phyloP scores from a whole-genome alignment of 169 alveolate genomes.

The Plasmodium malariae region DNA sequence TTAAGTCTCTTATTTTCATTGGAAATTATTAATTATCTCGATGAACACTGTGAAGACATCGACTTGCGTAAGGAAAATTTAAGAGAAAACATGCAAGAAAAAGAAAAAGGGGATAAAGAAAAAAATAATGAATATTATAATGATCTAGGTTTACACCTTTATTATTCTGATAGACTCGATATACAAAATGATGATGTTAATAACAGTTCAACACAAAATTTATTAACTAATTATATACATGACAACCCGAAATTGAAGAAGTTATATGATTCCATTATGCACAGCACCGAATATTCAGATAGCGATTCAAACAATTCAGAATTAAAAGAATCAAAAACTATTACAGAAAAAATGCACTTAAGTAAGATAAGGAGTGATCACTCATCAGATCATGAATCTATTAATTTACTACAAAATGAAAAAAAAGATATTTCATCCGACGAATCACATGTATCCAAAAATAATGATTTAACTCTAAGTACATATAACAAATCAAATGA shows the following conservation, averaged over 20 bases:
- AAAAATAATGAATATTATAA: slow-evolving; percentile 11
- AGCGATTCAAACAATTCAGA: too few relatives aligned
- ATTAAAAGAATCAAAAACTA: neutral
- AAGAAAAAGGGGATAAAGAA: neutral
- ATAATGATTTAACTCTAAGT: too few relatives aligned
- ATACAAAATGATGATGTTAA: slow-evolving; percentile 9
- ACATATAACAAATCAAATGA: too few relatives aligned
- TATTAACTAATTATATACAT: slow-evolving; percentile 3
- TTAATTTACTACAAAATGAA: neutral
- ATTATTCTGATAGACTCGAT: neutral
- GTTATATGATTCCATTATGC: too few relatives aligned
- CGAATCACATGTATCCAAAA: too few relatives aligned
- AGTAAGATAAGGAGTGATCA: neutral
- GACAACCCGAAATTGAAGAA: slow-evolving; percentile 29
- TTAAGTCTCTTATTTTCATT: slow-evolving; percentile 69
- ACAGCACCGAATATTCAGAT: too few relatives aligned
- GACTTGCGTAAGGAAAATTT: too few relatives aligned
- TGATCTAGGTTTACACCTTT: slow-evolving; percentile 18
- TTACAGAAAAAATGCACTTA: neutral
- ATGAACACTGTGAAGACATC: slow-evolving; percentile 48
- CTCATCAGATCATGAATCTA: neutral
- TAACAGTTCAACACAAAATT: slow-evolving; percentile 15
- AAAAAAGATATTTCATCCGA: neutral
- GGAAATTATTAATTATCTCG: slow-evolving; percentile 59
- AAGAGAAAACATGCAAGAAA: neutral